Percentiles rank a stretch among this genome's conserved stretches.
Conservation (phyloP, 169 alveolate species). For the Sarcocystis neurona region DNA sequence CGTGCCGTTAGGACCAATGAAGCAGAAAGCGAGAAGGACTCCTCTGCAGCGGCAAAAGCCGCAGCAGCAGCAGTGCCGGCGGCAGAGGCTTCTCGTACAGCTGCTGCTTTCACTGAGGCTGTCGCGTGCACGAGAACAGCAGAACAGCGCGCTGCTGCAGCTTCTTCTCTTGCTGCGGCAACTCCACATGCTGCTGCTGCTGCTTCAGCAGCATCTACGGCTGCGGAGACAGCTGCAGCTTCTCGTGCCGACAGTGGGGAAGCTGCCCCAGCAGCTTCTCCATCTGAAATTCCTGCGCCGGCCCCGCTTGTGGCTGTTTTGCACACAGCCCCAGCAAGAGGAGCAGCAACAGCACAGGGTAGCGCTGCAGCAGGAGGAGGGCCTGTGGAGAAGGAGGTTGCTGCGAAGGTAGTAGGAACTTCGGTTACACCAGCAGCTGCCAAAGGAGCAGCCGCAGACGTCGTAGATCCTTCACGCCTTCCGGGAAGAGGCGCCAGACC, state of each 20-base stretch:
- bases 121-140: not conserved
- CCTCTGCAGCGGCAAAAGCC: not conserved
- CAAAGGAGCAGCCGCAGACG: no score
- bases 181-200: constrained; percentile 7
- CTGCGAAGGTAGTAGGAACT: no score
- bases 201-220: not conserved
- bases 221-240: not conserved
- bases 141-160: not conserved
- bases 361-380: constrained; percentile 29
- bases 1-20: no score
- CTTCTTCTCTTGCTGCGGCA: not conserved
- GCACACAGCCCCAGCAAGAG: not conserved
- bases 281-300: not conserved
- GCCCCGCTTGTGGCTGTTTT: not conserved
- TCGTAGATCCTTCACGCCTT: no score
- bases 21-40: no score
- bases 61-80: not conserved
- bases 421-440: no score
- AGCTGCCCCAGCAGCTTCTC: not conserved
- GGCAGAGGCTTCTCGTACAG: not conserved
- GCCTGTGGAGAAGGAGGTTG: no score
- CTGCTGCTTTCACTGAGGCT: constrained; percentile 10
- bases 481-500: no score
- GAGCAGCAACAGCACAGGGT: constrained; percentile 13
- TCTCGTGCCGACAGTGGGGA: not conserved